A percentile compares a stretch with the other conserved stretches of the same genome.
These are phyloP conservation scores for Syzygium aqueum DNA, from an alignment of 345 rosid genomes.

Conservation along the genomic window DNA sequence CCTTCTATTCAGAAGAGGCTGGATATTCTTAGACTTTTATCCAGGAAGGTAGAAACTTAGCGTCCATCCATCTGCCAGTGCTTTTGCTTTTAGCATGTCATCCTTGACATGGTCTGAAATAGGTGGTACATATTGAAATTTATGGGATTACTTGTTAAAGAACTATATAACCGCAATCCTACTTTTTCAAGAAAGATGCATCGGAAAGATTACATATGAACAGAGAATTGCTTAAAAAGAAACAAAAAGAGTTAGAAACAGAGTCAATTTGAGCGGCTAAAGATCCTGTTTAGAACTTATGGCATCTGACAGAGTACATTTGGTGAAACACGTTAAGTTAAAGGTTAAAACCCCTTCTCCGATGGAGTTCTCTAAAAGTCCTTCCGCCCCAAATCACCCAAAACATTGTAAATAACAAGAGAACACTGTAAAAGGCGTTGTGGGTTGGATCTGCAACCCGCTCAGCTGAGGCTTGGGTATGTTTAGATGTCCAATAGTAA, in stretches of 20 bases:
- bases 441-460: not conserved
- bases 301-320: not conserved
- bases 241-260: not conserved
- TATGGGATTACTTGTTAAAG: not conserved
- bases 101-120: not conserved
- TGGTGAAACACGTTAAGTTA: not conserved
- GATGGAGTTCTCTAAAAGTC: not conserved
- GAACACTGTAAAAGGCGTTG: not conserved
- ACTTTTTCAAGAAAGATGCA: not conserved
- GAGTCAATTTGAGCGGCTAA: not conserved
- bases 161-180: not conserved
- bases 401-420: no score
- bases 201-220: not conserved
- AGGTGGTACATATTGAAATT: not conserved
- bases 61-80: not conserved
- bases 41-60: slow-evolving; percentile 5
- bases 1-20: no score
- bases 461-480: not conserved
- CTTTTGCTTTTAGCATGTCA: not conserved
- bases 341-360: not conserved
- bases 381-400: not conserved
- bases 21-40: no score
- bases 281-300: not conserved
- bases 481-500: not conserved
- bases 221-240: no score